A percentile compares a stretch with the other conserved stretches of the same genome.
phyloP scores from a whole-genome alignment of 192 early-diverging fungal species.

The Allomyces macrogynus region DNA sequence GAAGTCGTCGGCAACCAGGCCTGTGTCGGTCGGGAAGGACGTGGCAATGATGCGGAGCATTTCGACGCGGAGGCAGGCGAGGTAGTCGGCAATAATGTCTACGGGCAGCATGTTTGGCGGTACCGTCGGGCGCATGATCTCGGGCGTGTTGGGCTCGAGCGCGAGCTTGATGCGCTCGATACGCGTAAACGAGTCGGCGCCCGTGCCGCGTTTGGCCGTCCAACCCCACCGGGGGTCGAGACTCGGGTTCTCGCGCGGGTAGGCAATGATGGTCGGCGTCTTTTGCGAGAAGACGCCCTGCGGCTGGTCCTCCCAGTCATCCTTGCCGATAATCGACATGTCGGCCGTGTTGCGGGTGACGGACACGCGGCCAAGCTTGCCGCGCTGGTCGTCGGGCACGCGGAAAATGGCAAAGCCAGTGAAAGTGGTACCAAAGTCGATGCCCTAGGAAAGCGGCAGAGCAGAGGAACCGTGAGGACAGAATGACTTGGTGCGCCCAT shows the following conservation, averaged over 20 bases:
- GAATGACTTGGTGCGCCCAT: no score
- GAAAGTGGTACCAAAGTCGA: neutral
- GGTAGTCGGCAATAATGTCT: neutral
- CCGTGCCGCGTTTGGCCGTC: neutral
- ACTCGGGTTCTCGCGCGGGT: neutral
- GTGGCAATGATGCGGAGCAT: neutral
- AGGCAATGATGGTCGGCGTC: neutral
- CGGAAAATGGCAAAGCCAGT: neutral
- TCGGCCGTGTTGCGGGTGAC: neutral
- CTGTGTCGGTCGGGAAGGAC: neutral
- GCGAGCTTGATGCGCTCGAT: conserved; percentile 1
- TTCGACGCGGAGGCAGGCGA: neutral
- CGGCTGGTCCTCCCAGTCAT: neutral
- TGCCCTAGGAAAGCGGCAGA: neutral
- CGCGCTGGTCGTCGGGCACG: neutral
- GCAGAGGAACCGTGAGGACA: no score
- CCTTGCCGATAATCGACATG: neutral
- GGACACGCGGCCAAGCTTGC: neutral
- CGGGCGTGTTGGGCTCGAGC: neutral
- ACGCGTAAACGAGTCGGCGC: neutral
- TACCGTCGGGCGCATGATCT: neutral
- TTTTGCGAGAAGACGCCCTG: neutral
- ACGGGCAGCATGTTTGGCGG: neutral
- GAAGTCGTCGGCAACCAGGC: neutral
- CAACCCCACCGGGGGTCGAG: neutral